Evolutionary conservation across 768 basidiomycete genomes (phyloP), one percentile per base, ranked within the genome.

Genomic region (Mycena capillaripes): DNA sequence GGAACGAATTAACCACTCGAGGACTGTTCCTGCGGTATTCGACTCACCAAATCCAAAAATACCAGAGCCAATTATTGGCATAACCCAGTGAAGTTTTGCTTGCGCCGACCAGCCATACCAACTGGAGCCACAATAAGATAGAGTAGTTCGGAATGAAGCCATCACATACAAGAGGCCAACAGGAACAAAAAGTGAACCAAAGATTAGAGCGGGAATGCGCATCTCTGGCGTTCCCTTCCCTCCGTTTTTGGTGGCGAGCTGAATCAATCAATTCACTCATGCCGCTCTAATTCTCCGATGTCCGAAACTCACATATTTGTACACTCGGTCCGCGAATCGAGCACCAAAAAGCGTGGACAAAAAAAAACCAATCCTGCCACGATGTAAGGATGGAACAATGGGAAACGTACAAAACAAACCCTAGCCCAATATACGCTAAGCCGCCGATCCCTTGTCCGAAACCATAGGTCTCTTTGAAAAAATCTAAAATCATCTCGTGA

Each of bases 41-140:
- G 42, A 17, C 42, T 44, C 42, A 44, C 42, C 42, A 17, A 44
- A 44, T 17, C 42, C 42, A 19, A 44, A 44, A 17, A 44, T 44
- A 25, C 48, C 23, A 19, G 48, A 50, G 23, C 89, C 90, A 50
- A 89, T 86, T 48, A 93, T 91, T 12, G 92, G 92, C 89, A 93
- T 90, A 34, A 92, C 90, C 91, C 90, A 93, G 68, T 93, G 91
- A 1, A 89, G 63, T 27, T 76, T 76, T 0, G 86, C 86, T 72
- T 91, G 84, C 2, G 92, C 92, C 8, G 92, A 91, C 92, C 92
- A 93, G 21, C 92, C 42, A 44, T 44, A 44, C 42, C 42, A 44
- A 17, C 42, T 44, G 17, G 42, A 17, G 19, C 19, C 42, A 40
- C 8, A 6, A 21, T 44, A 21, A 44, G 42, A 11, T 17, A 17